A percentile compares a stretch with the other conserved stretches of the same genome.
phyloP scores from a whole-genome alignment of 23 red algal genomes.

The Gracilaria domingensis region DNA sequence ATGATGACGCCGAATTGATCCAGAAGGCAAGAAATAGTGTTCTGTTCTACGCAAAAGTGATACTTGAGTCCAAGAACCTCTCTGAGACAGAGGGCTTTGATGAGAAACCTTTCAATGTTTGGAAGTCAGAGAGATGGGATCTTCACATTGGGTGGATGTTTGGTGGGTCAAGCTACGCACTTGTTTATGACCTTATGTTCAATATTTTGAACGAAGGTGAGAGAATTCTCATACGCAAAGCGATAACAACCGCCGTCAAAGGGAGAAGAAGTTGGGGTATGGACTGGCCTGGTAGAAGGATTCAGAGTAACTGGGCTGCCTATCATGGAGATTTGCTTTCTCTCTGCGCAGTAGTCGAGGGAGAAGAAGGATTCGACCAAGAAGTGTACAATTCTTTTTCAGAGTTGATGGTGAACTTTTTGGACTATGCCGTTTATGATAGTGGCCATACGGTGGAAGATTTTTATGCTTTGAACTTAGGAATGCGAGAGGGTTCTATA shows the following conservation, averaged over 20 bases:
- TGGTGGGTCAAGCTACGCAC: constrained; percentile 55
- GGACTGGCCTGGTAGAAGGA: constrained; percentile 57
- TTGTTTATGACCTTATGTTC: constrained; percentile 74
- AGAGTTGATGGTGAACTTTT: constrained; percentile 69
- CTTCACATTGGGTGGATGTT: constrained; percentile 62
- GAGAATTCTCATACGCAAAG: constrained; percentile 56
- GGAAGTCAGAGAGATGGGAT: constrained; percentile 68
- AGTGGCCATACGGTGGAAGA: constrained; percentile 81
- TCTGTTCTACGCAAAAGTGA: constrained; percentile 67
- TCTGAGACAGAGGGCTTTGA: constrained; percentile 16
- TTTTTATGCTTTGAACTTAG: constrained; percentile 70
- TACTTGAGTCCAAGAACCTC: constrained; percentile 50
- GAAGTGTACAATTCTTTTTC: constrained; percentile 63
- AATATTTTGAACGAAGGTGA: constrained; percentile 37
- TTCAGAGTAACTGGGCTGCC: constrained; percentile 82
- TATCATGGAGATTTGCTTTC: constrained; percentile 73
- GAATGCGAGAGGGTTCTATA: constrained; percentile 69
- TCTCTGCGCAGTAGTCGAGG: constrained; percentile 64
- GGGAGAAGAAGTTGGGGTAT: constrained; percentile 77
- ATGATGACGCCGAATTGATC: constrained; percentile 46
- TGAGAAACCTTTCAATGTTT: constrained; percentile 54
- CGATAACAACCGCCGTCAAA: constrained; percentile 57
- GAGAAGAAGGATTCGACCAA: constrained; percentile 66
- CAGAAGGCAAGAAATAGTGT: constrained; percentile 42
- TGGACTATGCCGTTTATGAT: constrained; percentile 73